Conservation (phyloP, 805 yeast species). For the Barnettozyma salicaria region DNA sequence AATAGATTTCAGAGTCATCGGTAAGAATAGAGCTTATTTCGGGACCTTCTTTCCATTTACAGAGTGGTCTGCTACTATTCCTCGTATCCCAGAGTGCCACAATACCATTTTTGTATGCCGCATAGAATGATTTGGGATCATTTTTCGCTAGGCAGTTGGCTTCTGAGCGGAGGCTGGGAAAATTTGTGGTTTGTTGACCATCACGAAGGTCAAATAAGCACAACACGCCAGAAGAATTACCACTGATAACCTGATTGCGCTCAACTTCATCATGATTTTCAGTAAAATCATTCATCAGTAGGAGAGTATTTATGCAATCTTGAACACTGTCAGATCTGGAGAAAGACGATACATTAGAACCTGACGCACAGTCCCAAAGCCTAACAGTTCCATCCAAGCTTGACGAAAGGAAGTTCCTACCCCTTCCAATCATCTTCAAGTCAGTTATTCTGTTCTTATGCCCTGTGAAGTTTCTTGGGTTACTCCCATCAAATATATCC, state of each 20-base stretch:
- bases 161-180: conserved; percentile 25
- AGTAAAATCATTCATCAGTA: conserved; percentile 1
- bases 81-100: conserved; percentile 39
- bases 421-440: conserved; percentile 49
- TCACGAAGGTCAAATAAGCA: conserved; percentile 35
- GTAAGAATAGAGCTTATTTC: conserved; percentile 13
- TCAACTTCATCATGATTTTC: conserved; percentile 9
- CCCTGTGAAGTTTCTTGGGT: conserved; percentile 44
- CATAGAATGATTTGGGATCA: conserved; percentile 16
- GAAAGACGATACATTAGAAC: conserved; percentile 37
- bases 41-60: conserved; percentile 4
- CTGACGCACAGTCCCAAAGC: conserved; percentile 69
- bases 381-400: conserved; percentile 49
- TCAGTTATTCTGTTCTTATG: conserved; percentile 47
- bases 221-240: conserved; percentile 34
- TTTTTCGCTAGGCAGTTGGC: conserved; percentile 1
- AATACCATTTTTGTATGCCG: conserved; percentile 32
- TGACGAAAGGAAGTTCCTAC: conserved; percentile 58
- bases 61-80: conserved; percentile 9
- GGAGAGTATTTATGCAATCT: conserved; percentile 33
- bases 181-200: conserved; percentile 21
- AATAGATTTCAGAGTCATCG: neutral
- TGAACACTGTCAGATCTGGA: conserved; percentile 29
- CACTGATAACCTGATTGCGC: conserved; percentile 37
- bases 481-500: conserved; percentile 43